These are phyloP conservation scores for Trichosporon inkin DNA, from an alignment of 1,284 basidiomycete genomes.

Conservation along the genomic window DNA sequence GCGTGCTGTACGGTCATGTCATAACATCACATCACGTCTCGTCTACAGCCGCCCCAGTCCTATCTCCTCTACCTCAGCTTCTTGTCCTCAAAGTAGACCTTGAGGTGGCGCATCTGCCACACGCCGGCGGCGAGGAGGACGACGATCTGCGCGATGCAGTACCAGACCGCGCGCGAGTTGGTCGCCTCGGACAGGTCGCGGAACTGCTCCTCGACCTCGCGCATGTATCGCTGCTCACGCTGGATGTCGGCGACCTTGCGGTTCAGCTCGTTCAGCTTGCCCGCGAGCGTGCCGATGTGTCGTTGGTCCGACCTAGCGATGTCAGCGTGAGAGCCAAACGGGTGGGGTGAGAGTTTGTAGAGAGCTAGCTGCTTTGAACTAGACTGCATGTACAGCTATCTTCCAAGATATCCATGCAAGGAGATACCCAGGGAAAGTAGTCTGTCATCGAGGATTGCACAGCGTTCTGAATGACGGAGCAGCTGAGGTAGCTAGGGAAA, in stretches of 20 bases:
- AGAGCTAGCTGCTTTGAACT: too few species aligned
- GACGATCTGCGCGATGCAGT: conserved; percentile 78
- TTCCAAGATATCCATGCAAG: too few species aligned
- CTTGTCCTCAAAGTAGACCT: conserved; percentile 82
- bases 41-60: background rate
- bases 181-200: conserved; percentile 82
- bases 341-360: too few species aligned
- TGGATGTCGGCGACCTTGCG: conserved; percentile 86
- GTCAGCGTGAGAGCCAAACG: background rate
- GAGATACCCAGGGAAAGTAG: too few species aligned
- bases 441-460: too few species aligned
- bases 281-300: conserved; percentile 81
- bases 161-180: conserved; percentile 88
- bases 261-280: conserved; percentile 86
- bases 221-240: conserved; percentile 95
- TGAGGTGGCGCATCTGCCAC: conserved; percentile 91
- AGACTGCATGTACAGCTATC: too few species aligned
- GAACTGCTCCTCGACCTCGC: conserved; percentile 90
- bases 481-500: too few species aligned
- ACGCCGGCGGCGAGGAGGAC: conserved; percentile 78
- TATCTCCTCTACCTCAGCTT: conserved; percentile 66
- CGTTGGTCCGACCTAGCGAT: conserved; percentile 38
- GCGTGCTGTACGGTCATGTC: too few species aligned
- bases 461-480: too few species aligned
- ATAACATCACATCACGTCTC: background rate